Conservation (phyloP, 2,329 filamentous ascomycete species). For the Pestalotiopsis sp. region DNA sequence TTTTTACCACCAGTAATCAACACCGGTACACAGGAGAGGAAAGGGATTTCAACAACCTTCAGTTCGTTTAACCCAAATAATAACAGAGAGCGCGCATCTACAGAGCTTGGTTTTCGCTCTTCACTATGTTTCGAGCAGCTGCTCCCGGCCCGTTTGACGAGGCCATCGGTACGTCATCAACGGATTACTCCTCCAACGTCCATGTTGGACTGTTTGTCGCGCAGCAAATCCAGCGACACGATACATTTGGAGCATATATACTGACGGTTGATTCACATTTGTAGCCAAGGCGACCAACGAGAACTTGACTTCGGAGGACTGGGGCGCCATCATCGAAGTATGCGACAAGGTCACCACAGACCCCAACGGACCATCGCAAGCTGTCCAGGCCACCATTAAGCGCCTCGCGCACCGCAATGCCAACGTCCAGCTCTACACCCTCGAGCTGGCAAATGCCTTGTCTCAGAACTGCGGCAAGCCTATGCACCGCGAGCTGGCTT, state of each 20-base stretch:
- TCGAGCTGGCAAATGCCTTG: slow-evolving; percentile 89
- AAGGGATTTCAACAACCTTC: background rate
- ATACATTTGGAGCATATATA: background rate
- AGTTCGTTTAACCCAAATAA: background rate
- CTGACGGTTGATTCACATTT: slow-evolving; percentile 1
- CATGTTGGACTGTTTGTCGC: background rate
- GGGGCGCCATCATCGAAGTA: slow-evolving; percentile 66
- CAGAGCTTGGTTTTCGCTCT: background rate
- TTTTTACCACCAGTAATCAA: background rate
- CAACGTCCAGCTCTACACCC: slow-evolving; percentile 93
- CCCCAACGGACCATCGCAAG: slow-evolving; percentile 72
- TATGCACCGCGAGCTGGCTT: slow-evolving; percentile 88
- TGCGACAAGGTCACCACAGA: slow-evolving; percentile 62
- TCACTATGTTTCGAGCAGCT: slow-evolving; percentile 57
- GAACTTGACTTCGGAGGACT: slow-evolving; percentile 86
- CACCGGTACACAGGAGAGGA: background rate
- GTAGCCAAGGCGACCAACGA: slow-evolving; percentile 86
- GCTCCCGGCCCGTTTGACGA: slow-evolving; percentile 59
- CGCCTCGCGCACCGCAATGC: slow-evolving; percentile 90
- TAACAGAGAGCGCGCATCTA: background rate
- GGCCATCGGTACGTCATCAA: slow-evolving; percentile 43
- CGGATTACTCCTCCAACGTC: background rate
- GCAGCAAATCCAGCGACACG: background rate
- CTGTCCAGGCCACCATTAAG: slow-evolving; percentile 88
- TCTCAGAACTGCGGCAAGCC: slow-evolving; percentile 88